Percentiles rank a stretch among this genome's conserved stretches.
Conservation (phyloP, 2,329 filamentous ascomycete genomes). For the Fusarium siculi region DNA sequence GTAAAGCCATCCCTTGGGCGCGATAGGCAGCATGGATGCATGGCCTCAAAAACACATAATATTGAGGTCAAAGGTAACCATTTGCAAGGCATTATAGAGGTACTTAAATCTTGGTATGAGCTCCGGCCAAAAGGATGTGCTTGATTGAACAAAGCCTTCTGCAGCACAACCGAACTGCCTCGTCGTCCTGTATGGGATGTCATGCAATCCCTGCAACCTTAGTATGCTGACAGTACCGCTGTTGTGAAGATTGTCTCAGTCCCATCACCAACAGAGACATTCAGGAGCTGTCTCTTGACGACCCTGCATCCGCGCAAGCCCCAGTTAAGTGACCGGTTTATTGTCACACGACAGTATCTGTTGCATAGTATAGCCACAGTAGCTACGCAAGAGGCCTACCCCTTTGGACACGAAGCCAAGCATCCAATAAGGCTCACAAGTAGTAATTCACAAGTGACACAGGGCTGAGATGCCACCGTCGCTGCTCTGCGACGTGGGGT, state of each 20-base stretch:
- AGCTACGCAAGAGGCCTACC: too few relatives aligned
- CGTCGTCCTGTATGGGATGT: accelerated
- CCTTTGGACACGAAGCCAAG: too few relatives aligned
- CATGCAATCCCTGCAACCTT: accelerated
- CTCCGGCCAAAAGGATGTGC: not conserved
- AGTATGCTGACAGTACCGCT: not conserved
- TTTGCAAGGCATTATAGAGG: not conserved
- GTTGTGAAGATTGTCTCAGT: not conserved
- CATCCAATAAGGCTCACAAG: too few relatives aligned
- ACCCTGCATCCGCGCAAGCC: not conserved
- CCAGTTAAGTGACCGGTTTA: not conserved
- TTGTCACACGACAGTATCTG: not conserved
- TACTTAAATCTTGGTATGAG: not conserved
- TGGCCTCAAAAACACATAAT: not conserved
- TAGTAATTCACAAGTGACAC: not conserved
- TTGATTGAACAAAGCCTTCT: not conserved
- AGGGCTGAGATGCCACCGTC: not conserved
- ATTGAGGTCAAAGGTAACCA: accelerated
- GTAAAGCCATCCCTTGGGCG: not conserved
- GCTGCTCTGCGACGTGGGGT: not conserved
- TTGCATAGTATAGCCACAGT: not conserved
- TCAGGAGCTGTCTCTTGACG: not conserved
- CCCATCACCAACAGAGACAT: not conserved
- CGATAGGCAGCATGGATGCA: not conserved
- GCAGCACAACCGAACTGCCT: not conserved